A percentile compares a stretch with the other conserved stretches of the same genome.
Evolutionary conservation across 176 grass and related monocot species (phyloP).

Genomic region (Oropetium thomaeum): DNA sequence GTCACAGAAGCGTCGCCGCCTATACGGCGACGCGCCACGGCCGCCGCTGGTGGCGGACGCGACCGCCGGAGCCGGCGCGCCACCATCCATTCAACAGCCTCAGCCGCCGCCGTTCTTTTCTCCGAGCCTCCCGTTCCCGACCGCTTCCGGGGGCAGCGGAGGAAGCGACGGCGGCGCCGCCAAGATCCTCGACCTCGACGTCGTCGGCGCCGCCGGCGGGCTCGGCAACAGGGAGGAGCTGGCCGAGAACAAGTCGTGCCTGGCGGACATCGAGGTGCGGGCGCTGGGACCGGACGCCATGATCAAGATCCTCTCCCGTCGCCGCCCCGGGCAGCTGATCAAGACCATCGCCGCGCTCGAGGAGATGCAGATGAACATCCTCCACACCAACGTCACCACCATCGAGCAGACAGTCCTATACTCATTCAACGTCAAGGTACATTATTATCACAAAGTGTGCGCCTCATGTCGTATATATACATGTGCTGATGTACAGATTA

Average conservation of each 20-base stretch:
- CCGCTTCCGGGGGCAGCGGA: not conserved
- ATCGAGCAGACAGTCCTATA: constrained; percentile 99
- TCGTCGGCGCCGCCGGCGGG: constrained; percentile 10
- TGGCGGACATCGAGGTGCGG: constrained; percentile 88
- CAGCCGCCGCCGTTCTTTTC: constrained; percentile 36
- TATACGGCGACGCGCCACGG: constrained; percentile 59
- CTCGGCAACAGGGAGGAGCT: constrained; percentile 69
- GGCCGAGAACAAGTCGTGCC: constrained; percentile 90
- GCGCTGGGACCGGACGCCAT: constrained; percentile 72
- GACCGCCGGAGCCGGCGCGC: not conserved
- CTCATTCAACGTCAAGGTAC: constrained; percentile 97
- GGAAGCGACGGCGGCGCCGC: not conserved
- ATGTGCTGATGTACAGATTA: not conserved
- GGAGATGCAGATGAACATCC: constrained; percentile 83
- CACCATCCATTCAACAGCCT: constrained; percentile 22
- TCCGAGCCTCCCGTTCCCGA: constrained; percentile 50
- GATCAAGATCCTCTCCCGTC: constrained; percentile 85
- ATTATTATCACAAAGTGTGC: too few relatives aligned
- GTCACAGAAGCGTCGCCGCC: constrained; percentile 80
- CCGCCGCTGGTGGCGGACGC: constrained; percentile 45
- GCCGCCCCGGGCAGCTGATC: constrained; percentile 78
- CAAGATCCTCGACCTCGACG: constrained; percentile 67
- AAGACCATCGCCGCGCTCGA: constrained; percentile 81
- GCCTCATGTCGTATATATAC: too few relatives aligned
- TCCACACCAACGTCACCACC: constrained; percentile 97